Evolutionary conservation across 306 rosid species (phyloP).

Genomic region (Coriaria nepalensis): DNA sequence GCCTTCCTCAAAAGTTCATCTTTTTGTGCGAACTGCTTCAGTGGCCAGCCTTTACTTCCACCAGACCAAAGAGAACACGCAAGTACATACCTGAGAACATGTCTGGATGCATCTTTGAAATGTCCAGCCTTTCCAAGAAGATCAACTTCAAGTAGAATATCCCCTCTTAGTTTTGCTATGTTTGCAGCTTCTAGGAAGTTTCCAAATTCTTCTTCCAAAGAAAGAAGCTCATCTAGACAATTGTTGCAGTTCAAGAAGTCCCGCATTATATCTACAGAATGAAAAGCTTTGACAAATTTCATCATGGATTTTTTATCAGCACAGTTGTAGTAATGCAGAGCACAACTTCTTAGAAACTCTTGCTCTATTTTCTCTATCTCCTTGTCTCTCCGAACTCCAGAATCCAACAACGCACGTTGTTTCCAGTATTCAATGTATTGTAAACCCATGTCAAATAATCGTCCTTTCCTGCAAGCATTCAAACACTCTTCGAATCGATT

Average conservation of each 20-base stretch:
- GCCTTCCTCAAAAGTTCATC: conserved; percentile 37
- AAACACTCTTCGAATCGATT: conserved; percentile 39
- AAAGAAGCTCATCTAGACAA: conserved; percentile 46
- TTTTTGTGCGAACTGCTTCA: conserved; percentile 32
- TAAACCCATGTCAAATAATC: conserved; percentile 45
- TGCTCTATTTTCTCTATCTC: conserved; percentile 33
- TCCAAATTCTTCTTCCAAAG: conserved; percentile 55
- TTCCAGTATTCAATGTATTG: conserved; percentile 44
- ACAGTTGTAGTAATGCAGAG: conserved; percentile 28
- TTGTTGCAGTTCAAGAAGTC: conserved; percentile 30
- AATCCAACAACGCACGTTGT: conserved; percentile 25
- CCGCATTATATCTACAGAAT: conserved; percentile 33
- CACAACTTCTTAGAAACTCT: conserved; percentile 46
- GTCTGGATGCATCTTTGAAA: conserved; percentile 32
- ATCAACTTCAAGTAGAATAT: conserved; percentile 28
- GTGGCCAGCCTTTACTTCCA: conserved; percentile 63
- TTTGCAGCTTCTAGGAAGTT: conserved; percentile 48
- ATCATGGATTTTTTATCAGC: conserved; percentile 48
- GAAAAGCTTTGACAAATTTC: conserved; percentile 60
- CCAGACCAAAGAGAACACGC: conserved; percentile 52
- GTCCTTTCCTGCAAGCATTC: conserved; percentile 37
- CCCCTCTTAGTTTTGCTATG: conserved; percentile 44
- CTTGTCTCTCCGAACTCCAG: conserved; percentile 4
- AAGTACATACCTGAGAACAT: conserved; percentile 28
- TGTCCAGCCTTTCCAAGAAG: conserved; percentile 43